Base-by-base conservation (phyloP, 768 basidiomycete species). In the Tylopilus plumbeoviolaceoides region DNA sequence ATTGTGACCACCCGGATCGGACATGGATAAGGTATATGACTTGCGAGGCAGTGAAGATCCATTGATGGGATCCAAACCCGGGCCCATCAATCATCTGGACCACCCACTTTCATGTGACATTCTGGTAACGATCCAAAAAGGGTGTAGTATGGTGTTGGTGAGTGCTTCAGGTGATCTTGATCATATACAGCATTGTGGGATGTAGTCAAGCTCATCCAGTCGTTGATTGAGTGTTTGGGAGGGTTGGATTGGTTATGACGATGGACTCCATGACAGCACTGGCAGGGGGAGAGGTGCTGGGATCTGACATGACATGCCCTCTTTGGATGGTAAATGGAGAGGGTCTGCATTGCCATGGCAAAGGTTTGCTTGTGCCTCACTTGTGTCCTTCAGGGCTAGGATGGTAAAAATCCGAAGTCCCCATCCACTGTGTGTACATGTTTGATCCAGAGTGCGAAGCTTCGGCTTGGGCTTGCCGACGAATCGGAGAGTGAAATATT, bases 121-220 rank as follows among this genome's bases (percentile, higher is more conserved):
- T 73, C 80, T 1, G 77, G 70, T 0, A 71, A 63, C 7, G 73
- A 69, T 2, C 82, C 82, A 53, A 82, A 75, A 15, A 83, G 75
- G 4, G 82, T 80, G 57, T 82, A 82, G 47, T 82, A 80, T 18
- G 81, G 80, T 8, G 67, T 71, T 31, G 62, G 57, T 11, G 65
- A 53, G 7, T 39, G 50, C 6, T 45, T 27, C 42, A 41, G 21
- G 48, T 54, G 33, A 15, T 65, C 67, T 11, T 44, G 64, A 2
- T 55, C 60, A 38, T 49, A 31, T 20, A 21, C 54, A 35, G 46
- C 31, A 50, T 57, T 48, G 27, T 50, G 48, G 44, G 51, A 47
- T 12, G 39, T 33, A 28, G 42, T 50, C 43, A 51, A 39, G 33
- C 51, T 48, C 54, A 53, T n/a, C n/a, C n/a, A n/a, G n/a, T n/a